Conservation (phyloP, 2,329 filamentous ascomycete species). For the Neonectria punicea region DNA sequence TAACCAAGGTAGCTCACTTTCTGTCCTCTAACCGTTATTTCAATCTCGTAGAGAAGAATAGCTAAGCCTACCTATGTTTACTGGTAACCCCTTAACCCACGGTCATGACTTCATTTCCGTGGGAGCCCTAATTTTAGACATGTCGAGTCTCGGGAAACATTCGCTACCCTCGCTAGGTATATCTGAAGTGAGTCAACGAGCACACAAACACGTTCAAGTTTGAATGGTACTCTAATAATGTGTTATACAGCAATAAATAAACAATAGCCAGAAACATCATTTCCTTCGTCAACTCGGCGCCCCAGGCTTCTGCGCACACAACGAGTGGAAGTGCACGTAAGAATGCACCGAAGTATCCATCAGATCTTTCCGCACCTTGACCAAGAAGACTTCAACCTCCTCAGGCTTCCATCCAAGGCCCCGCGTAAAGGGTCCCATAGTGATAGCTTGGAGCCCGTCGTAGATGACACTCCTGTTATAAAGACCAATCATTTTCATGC, state of each 20-base stretch:
- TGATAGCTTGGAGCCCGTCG: slow-evolving; percentile 47
- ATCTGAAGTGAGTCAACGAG: too few species aligned
- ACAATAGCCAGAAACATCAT: not conserved
- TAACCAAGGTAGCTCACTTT: too few species aligned
- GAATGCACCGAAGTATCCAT: slow-evolving; percentile 39
- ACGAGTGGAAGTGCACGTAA: slow-evolving; percentile 32
- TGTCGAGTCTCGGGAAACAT: too few species aligned
- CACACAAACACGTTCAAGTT: too few species aligned
- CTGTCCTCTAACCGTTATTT: too few species aligned
- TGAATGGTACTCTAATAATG: too few species aligned
- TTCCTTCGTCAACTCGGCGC: not conserved
- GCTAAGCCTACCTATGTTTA: too few species aligned
- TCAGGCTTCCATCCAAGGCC: slow-evolving; percentile 47
- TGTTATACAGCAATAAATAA: not conserved
- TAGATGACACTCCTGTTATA: slow-evolving; percentile 45
- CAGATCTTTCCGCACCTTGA: slow-evolving; percentile 47
- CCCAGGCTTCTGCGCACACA: slow-evolving; percentile 27
- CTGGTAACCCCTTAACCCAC: too few species aligned
- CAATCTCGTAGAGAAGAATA: too few species aligned
- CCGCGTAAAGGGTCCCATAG: slow-evolving; percentile 49
- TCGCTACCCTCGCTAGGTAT: too few species aligned
- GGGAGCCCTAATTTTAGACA: too few species aligned
- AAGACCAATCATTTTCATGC: slow-evolving; percentile 56
- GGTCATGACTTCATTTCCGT: too few species aligned
- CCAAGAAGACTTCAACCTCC: slow-evolving; percentile 49